phyloP scores from a whole-genome alignment of 805 yeast genomes.

The Torulaspora indica region DNA sequence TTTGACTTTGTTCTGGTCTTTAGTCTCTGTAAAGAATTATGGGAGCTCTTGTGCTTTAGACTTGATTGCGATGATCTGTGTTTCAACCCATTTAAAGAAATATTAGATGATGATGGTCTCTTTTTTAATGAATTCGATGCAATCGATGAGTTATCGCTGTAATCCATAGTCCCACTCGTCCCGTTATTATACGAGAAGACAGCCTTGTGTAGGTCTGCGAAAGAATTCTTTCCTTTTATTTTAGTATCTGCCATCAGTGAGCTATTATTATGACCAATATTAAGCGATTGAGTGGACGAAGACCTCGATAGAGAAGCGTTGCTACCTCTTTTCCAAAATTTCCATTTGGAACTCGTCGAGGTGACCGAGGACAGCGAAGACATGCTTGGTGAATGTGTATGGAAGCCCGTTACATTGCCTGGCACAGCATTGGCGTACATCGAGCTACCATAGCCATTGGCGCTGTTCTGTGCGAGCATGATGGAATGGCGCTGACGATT shows the following conservation, averaged over 20 bases:
- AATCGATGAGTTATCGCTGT: conserved; percentile 7
- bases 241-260: conserved; percentile 5
- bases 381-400: conserved; percentile 21
- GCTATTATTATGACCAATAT: background rate
- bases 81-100: conserved; percentile 22
- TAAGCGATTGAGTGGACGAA: conserved; percentile 14
- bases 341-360: conserved; percentile 28
- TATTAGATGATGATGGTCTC: conserved; percentile 24
- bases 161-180: conserved; percentile 8
- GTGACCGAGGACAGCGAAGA: conserved; percentile 21
- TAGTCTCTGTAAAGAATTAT: conserved; percentile 32
- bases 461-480: conserved; percentile 8
- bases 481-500: conserved; percentile 14
- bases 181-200: conserved; percentile 13
- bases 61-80: conserved; percentile 24
- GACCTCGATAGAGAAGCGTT: conserved; percentile 17
- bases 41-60: conserved; percentile 34
- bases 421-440: background rate
- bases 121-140: conserved; percentile 15
- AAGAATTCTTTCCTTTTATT: conserved; percentile 20
- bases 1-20: conserved; percentile 30
- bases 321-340: conserved; percentile 33
- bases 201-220: conserved; percentile 27
- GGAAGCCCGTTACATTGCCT: conserved; percentile 9
- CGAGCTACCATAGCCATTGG: conserved; percentile 3